Evolutionary conservation across 2,329 filamentous ascomycete species (phyloP), one percentile per base, ranked within the genome.

Genomic region (Xylariomycetidae sp.): DNA sequence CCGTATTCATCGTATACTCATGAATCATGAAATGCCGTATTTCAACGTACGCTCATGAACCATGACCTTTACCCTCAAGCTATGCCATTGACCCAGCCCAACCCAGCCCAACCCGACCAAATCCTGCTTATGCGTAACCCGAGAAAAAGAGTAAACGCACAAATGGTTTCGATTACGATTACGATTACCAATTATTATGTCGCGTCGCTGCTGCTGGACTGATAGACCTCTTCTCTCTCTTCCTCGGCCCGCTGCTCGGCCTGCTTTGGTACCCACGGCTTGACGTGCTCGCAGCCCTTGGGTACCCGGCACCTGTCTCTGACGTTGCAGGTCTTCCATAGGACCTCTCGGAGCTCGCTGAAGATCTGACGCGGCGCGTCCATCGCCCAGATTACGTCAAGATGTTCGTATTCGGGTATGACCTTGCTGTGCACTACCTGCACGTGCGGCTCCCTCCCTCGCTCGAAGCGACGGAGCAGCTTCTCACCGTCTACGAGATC

Each of bases 381-480:
- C 70, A 96, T 87, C 0, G 89, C 88, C 90, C 90, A 96, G 23
- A 97, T 79, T 2, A 96, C 87, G 61, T 96, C 90, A 4, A 97
- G 71, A 61, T 97, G 90, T 63, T 96, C 90, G 56, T 95, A 94
- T 29, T 83, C 86, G 3, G 86, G 79, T 27, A 96, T 84, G 15
- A 94, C 68, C 54, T 87, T 94, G 42, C 75, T 74, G 61, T 95
- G 85, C 4, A 95, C 85, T 5, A 96, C 64, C 25, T 74, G 68
- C 7, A 94, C 87, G 51, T 87, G 70, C 2, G 90, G 90, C 58
- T 97, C 90, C 16, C 85, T 70, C 0, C 84, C 85, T 26, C 74
- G 73, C 49, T 85, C 74, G 44, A 96, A 85, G 2, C 90, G 73
- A 14, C 76, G 69, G 3, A 96, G 66, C 7, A 96, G 67, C 34